These are phyloP conservation scores for Fusarium acutatum DNA, from an alignment of 2,329 filamentous ascomycete genomes.

Conservation along the genomic window DNA sequence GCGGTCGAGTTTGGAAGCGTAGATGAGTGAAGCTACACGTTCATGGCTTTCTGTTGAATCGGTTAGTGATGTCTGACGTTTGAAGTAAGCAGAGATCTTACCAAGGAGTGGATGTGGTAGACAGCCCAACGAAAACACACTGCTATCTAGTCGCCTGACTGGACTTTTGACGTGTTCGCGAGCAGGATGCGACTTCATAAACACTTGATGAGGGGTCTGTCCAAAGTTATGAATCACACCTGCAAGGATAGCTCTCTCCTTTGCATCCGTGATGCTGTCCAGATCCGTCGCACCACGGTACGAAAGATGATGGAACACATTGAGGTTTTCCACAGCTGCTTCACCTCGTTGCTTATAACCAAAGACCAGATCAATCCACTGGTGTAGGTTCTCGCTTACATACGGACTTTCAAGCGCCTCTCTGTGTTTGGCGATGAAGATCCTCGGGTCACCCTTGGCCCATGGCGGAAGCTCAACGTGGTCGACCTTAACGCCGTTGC, in stretches of 20 bases:
- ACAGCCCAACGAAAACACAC: constrained; percentile 78
- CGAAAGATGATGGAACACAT: constrained; percentile 95
- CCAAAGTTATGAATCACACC: constrained; percentile 99
- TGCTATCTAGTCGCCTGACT: constrained; percentile 77
- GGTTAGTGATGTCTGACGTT: background rate
- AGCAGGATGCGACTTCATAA: constrained; percentile 80
- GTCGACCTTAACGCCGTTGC: constrained; percentile 80
- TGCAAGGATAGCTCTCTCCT: constrained; percentile 87
- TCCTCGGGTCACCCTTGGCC: constrained; percentile 95
- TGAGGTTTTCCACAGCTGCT: constrained; percentile 87
- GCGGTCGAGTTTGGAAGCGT: constrained; percentile 81
- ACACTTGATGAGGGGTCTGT: constrained; percentile 95
- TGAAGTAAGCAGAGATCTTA: constrained; percentile 42
- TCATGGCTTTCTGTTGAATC: constrained; percentile 70
- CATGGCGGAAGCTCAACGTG: constrained; percentile 91
- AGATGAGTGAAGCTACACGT: constrained; percentile 79
- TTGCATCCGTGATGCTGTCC: constrained; percentile 87
- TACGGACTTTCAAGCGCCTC: constrained; percentile 94
- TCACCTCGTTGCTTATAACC: constrained; percentile 94
- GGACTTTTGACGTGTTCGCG: constrained; percentile 74
- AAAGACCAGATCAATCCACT: constrained; percentile 97
- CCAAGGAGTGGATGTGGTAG: constrained; percentile 81
- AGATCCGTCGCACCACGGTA: constrained; percentile 94
- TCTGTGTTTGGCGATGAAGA: constrained; percentile 95
- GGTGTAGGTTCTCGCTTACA: constrained; percentile 87